These are phyloP conservation scores for Scedosporium boydii DNA, from an alignment of 2,329 filamentous ascomycete species.

Conservation along the genomic window DNA sequence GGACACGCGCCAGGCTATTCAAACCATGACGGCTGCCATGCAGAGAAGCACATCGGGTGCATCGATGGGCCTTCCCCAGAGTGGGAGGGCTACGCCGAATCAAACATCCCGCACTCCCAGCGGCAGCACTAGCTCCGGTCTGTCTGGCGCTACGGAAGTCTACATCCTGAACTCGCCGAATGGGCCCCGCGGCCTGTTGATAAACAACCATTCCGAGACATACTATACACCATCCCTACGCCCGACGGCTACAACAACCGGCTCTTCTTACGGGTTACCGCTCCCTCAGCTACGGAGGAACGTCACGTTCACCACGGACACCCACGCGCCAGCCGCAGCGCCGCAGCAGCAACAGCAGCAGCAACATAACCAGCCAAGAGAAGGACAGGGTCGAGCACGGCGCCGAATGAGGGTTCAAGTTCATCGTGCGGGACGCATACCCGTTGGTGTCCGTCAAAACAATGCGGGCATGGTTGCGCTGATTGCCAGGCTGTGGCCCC, in stretches of 20 bases:
- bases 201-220: constrained; percentile 40
- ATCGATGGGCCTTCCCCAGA: constrained; percentile 24
- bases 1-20: constrained; percentile 27
- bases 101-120: constrained; percentile 2
- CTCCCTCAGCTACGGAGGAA: neutral
- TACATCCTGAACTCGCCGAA: constrained; percentile 53
- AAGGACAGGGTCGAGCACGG: neutral
- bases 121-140: constrained; percentile 15
- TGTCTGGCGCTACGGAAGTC: constrained; percentile 32
- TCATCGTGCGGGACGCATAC: neutral
- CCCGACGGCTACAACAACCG: neutral
- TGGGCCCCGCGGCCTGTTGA: constrained; percentile 47
- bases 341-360: neutral
- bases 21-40: constrained; percentile 35
- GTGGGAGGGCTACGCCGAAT: constrained; percentile 35
- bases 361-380: neutral
- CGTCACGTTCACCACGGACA: neutral
- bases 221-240: constrained; percentile 36
- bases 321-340: neutral
- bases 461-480: constrained; percentile 2
- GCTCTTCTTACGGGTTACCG: neutral
- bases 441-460: neutral
- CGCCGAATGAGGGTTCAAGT: neutral
- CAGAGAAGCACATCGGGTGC: constrained; percentile 39
- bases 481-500: constrained; percentile 42